Evolutionary conservation across 108 stramenopile species (phyloP).

Genomic region (Cylindrotheca fusiformis): DNA sequence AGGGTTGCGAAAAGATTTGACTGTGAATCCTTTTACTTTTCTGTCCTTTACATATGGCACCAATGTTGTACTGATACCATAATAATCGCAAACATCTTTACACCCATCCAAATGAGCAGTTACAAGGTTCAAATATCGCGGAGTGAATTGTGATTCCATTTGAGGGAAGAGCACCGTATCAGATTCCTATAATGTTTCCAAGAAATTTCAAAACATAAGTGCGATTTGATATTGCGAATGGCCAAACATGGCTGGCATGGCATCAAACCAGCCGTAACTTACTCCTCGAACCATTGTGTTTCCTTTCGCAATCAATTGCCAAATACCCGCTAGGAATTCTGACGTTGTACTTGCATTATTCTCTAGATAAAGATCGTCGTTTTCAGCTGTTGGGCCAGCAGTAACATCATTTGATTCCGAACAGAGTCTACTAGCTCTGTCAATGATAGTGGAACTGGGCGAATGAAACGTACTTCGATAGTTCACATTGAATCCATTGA

Average conservation of each 20-base stretch:
- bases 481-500: too few relatives aligned
- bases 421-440: too few relatives aligned
- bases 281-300: constrained; percentile 58
- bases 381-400: too few relatives aligned
- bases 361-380: constrained; percentile 32
- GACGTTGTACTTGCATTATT: constrained; percentile 65
- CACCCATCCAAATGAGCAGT: constrained; percentile 81
- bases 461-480: too few relatives aligned
- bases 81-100: constrained; percentile 85
- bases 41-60: constrained; percentile 39
- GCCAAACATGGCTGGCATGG: background rate
- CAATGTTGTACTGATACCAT: constrained; percentile 69
- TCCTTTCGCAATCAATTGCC: constrained; percentile 64
- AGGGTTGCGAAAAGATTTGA: constrained; percentile 68
- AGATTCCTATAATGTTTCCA: constrained; percentile 30
- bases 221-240: background rate
- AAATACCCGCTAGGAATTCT: constrained; percentile 63
- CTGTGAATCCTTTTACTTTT: constrained; percentile 63
- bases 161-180: constrained; percentile 66
- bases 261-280: constrained; percentile 8
- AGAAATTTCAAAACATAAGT: constrained; percentile 1
- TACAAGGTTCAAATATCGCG: constrained; percentile 53
- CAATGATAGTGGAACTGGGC: too few relatives aligned
- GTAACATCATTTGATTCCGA: too few relatives aligned
- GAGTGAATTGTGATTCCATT: constrained; percentile 52